Evolutionary conservation across 257 asterid genomes (phyloP), one percentile per base, ranked within the genome.

Genomic region (Solanum pimpinellifolium): DNA sequence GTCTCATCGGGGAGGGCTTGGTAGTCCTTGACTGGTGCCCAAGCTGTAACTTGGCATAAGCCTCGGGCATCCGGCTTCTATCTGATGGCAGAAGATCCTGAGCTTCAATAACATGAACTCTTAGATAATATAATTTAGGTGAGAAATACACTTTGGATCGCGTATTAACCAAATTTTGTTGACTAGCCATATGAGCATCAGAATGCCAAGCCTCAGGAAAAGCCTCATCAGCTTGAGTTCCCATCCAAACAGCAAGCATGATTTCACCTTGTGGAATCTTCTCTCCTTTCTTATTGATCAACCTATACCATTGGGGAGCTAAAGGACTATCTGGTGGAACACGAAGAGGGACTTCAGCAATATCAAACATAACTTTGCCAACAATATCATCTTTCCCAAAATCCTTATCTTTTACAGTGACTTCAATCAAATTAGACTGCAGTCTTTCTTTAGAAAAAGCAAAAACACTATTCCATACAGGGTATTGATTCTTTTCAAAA

Each of bases 181-280:
- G 96, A 87, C 90, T 93, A 23, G 94, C 88, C 69, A 88, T 80
- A 49, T 95, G 96, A 89, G 99, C 98, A 81, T 95, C 98, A 14
- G 98, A 94, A 82, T 96, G 98, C 98, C 98, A 95, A 12, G 98
- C 99, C 35, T 95, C 95, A 0, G 98, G 98, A 76, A 95, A 96
- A 13, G 98, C 91, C 91, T 96, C 99, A 47, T 96, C 99, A 9
- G 99, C 99, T 87, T 96, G 99, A 49, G 99, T 96, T 87, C 99
- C 98, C 92, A 93, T 93, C 99, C 99, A 96, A 86, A 95, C 94
- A 2, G 98, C 98, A 60, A 96, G 94, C 99, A 96, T 95, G 72
- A 96, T 85, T 87, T 95, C 98, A 44, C 99, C 99, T 2, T 89
- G 90, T 80, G 76, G 83, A 35, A 87, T 84, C 86, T 93, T 89